phyloP scores from a whole-genome alignment of 2,329 filamentous ascomycete genomes.

The Trichoderma sp. region DNA sequence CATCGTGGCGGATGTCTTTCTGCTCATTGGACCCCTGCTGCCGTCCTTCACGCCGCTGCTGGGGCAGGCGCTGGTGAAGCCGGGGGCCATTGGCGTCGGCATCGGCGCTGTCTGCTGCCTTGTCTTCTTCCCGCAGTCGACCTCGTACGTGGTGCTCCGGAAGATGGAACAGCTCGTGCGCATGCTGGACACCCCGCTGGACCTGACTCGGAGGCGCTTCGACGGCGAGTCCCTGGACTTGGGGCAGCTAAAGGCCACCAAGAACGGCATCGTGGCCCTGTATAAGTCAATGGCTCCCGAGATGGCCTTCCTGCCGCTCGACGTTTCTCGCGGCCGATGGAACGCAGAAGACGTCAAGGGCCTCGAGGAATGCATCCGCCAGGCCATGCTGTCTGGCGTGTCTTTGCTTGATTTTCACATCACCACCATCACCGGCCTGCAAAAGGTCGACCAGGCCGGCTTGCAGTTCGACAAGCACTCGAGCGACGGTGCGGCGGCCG shows the following conservation, averaged over 20 bases:
- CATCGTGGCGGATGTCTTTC: constrained; percentile 49
- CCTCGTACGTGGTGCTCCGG: constrained; percentile 46
- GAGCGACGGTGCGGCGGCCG: constrained; percentile 17
- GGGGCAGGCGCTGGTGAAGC: constrained; percentile 44
- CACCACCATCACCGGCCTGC: constrained; percentile 24
- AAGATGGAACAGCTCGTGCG: constrained; percentile 37
- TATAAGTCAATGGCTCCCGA: constrained; percentile 44
- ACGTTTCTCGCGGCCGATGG: constrained; percentile 50
- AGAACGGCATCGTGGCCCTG: constrained; percentile 35
- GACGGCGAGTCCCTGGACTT: constrained; percentile 31
- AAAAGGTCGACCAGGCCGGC: constrained; percentile 29
- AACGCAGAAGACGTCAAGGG: constrained; percentile 45
- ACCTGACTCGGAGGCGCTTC: constrained; percentile 34
- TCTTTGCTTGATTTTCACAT: constrained; percentile 49
- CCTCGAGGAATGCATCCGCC: constrained; percentile 41
- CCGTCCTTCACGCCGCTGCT: constrained; percentile 45
- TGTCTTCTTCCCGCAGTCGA: constrained; percentile 52
- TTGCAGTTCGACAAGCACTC: background rate
- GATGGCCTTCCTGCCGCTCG: constrained; percentile 48
- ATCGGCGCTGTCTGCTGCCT: constrained; percentile 48
- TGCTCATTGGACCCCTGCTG: constrained; percentile 47
- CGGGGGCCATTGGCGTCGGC: constrained; percentile 48
- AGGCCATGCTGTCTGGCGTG: constrained; percentile 39
- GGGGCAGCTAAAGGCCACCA: constrained; percentile 35
- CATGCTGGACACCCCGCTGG: constrained; percentile 38